Conservation (phyloP, 1,284 basidiomycete genomes). For the Coniferiporia sulphurascens region DNA sequence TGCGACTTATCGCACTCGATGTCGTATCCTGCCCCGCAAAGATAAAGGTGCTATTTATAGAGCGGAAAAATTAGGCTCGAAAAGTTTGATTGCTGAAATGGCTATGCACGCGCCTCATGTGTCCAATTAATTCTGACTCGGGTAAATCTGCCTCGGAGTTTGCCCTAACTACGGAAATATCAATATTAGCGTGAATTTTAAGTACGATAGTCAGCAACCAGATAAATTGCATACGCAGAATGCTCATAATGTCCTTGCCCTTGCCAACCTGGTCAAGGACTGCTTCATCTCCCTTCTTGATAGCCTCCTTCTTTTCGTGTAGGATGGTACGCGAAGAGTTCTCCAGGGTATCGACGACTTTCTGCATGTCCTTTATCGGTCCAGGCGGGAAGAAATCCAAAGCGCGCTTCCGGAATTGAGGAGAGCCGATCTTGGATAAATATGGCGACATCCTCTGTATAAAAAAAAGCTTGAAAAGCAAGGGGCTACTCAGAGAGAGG, state of each 20-base stretch:
- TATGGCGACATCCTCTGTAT: too few relatives aligned
- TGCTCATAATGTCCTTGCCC: slow-evolving; percentile 18
- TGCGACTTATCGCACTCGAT: slow-evolving; percentile 24
- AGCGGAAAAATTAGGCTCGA: slow-evolving; percentile 9
- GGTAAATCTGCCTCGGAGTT: slow-evolving; percentile 6
- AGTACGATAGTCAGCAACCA: too few relatives aligned
- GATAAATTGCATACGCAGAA: slow-evolving; percentile 3
- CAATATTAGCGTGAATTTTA: background rate
- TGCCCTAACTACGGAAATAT: slow-evolving; percentile 4
- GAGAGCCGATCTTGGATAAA: too few relatives aligned
- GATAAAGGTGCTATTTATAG: slow-evolving; percentile 25
- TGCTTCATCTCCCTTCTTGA: slow-evolving; percentile 9
- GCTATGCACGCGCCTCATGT: slow-evolving; percentile 26
- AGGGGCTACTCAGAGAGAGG: too few relatives aligned
- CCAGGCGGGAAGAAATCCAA: background rate
- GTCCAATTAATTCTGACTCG: slow-evolving; percentile 1
- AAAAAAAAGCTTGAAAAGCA: too few relatives aligned
- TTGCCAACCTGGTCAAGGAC: slow-evolving; percentile 2
- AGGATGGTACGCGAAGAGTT: slow-evolving; percentile 1
- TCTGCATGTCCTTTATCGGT: background rate
- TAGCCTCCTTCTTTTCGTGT: slow-evolving; percentile 1
- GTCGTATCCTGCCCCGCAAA: slow-evolving; percentile 30
- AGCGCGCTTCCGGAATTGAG: too few relatives aligned
- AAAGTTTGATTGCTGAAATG: too few relatives aligned
- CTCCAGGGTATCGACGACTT: slow-evolving; percentile 2